Evolutionary conservation across 495 filamentous ascomycete genomes (phyloP), one percentile per base, ranked within the genome.

Genomic region (Podospora sp.): DNA sequence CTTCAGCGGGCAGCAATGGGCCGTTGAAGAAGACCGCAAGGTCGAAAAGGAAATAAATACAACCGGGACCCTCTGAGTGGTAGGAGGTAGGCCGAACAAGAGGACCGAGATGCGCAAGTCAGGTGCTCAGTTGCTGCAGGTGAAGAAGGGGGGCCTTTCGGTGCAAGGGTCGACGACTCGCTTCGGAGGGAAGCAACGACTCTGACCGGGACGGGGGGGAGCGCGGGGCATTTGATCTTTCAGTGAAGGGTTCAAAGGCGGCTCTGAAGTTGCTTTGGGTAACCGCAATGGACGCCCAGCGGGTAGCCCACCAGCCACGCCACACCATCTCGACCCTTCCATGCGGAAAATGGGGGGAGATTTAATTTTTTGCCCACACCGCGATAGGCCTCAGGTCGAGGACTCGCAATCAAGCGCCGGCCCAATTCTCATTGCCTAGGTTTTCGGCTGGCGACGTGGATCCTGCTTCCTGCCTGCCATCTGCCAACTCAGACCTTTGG

Each of bases 281-380:
- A 22, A 22, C 52, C 22, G 52, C 52, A 55, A 24, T 22, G 24
- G 52, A 55, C 20, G 21, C 52, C 52, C 52, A 55, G 40, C 40
- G 16, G 14, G 40, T 11, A 46, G 40, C 5, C 40, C 40, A 14
- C 40, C 40, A 46, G 52, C 18, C 52, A 55, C 25, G 52, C 52
- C 20, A 55, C 52, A 55, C 52, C 52, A 6, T 26, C 52, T 33
- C 29, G 29, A 33, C 29, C 29, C 27, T 22, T 27, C 53, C 4
- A n/a, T 27, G 21, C 56, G 22, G 25, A 22, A n/a, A 59, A 59
- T 20, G 21, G 26, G 24, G 18, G 52, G 21, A 22, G 25, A 2
- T 60, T 69, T 59, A 58, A 62, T 52, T 66, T 68, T 46, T 46
- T 11, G 40, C 40, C 29, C 27, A 58, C 61, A 64, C 53, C 68